Conservation (phyloP, 1,284 basidiomycete species). For the Pseudozyma hubeiensis region DNA sequence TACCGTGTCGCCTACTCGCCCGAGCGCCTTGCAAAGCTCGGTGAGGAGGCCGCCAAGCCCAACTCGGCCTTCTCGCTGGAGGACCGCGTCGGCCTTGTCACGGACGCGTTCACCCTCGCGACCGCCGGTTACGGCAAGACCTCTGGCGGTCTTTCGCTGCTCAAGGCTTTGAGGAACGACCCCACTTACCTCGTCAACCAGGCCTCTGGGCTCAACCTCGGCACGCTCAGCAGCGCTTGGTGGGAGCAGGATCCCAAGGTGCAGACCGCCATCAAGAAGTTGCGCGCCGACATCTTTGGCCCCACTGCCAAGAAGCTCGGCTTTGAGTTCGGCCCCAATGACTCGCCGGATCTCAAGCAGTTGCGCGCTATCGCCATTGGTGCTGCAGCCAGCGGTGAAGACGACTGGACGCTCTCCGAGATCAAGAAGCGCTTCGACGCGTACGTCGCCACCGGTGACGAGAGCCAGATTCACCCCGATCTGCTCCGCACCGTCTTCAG, state of each 20-base stretch:
- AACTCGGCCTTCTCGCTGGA: slow-evolving; percentile 79
- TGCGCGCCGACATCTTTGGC: slow-evolving; percentile 75
- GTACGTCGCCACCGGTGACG: slow-evolving; percentile 80
- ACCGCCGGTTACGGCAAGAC: slow-evolving; percentile 82
- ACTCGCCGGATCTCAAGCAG: slow-evolving; percentile 79
- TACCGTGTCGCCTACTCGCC: slow-evolving; percentile 90
- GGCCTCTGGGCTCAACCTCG: slow-evolving; percentile 49
- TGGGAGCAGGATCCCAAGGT: slow-evolving; percentile 82
- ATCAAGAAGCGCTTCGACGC: slow-evolving; percentile 80
- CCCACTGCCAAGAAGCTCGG: slow-evolving; percentile 84
- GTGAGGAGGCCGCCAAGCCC: slow-evolving; percentile 78
- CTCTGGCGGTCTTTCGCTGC: slow-evolving; percentile 80
- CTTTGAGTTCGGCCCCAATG: slow-evolving; percentile 79
- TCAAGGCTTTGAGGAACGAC: slow-evolving; percentile 75
- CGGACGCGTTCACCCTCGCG: slow-evolving; percentile 82
- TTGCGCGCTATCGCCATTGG: slow-evolving; percentile 81
- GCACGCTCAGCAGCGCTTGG: slow-evolving; percentile 75
- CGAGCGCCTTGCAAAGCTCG: slow-evolving; percentile 82
- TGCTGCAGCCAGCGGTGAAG: slow-evolving; percentile 73
- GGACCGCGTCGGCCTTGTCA: slow-evolving; percentile 87
- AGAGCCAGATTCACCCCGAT: slow-evolving; percentile 78
- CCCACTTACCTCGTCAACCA: slow-evolving; percentile 61
- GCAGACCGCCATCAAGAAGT: slow-evolving; percentile 66
- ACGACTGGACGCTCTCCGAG: slow-evolving; percentile 71
- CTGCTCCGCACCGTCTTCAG: slow-evolving; percentile 55